Evolutionary conservation across 2,329 filamentous ascomycete species (phyloP), one percentile per base, ranked within the genome.

Genomic region (Ophiostoma australiae): DNA sequence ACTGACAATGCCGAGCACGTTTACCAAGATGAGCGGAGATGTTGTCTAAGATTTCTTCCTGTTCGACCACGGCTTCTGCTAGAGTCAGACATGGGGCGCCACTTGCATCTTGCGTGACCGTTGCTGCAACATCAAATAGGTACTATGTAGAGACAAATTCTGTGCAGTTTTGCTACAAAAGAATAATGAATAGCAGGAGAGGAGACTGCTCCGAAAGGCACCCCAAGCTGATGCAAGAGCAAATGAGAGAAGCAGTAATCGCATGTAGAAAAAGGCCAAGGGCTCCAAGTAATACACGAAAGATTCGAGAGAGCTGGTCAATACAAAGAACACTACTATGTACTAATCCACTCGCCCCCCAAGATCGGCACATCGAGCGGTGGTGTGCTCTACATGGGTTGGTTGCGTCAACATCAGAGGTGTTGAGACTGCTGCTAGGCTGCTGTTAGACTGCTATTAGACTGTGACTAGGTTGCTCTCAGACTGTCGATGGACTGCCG

Each of bases 381-480:
- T 72, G 70, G 44, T 69, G 70, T 72, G 70, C 70, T 72, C 63
- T 52, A 37, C 35, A 58, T 58, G 27, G 68, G 48, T 65, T 33
- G 48, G n/a, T 71, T 31, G 44, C 70, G 70, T 67, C 67, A 71
- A 44, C 58, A 11, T 33, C 52, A 58, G 10, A 15, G 23, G 1
- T 58, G 52, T 58, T 27, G 27, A 58, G 23, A 58, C 23, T 48
- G 17, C 10, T 58, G 23, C 13, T 31, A 33, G 27, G 7, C 58
- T 63, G 58, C 6, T 33, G 5, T 63, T 33, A 35, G 27, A 3
- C 13, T 63, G 27, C 7, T 58, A 5, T 63, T 33, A 35, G 27
- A 17, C 15, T 63, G 27, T 7, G 6, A 7, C 33, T 17, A 33
- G 27, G 11, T 17, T 61, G 13, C n/a, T 58, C 17, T 20, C 17